phyloP scores from a whole-genome alignment of 495 filamentous ascomycete species.

The Penicillium longicatenatum region DNA sequence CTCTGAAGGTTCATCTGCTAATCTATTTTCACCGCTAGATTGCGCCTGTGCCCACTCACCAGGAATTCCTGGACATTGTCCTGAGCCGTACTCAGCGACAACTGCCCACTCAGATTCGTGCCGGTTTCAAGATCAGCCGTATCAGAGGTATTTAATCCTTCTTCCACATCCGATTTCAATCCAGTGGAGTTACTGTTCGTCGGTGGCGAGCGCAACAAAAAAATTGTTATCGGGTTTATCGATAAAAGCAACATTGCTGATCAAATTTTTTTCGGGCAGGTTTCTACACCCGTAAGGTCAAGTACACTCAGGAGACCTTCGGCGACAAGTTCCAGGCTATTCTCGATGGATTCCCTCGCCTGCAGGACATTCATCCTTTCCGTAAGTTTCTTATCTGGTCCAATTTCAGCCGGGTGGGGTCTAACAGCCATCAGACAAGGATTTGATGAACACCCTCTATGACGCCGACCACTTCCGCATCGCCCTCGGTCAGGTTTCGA shows the following conservation, averaged over 20 bases:
- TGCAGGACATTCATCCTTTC: conserved; percentile 96
- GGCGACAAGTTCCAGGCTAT: conserved; percentile 88
- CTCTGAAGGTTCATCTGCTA: conserved; percentile 11
- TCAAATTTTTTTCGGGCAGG: conserved; percentile 47
- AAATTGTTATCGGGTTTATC: conserved; percentile 28
- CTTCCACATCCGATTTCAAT: not conserved
- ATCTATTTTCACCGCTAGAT: conserved; percentile 56
- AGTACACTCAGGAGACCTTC: conserved; percentile 98
- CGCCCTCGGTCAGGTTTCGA: conserved; percentile 91
- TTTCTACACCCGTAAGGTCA: conserved; percentile 98
- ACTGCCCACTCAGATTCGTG: conserved; percentile 91
- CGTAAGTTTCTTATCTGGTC: conserved; percentile 57
- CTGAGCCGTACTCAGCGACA: conserved; percentile 92
- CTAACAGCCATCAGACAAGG: conserved; percentile 60
- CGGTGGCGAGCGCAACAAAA: conserved; percentile 13
- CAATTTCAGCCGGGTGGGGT: conserved; percentile 7
- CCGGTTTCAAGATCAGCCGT: conserved; percentile 95
- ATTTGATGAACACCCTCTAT: conserved; percentile 81
- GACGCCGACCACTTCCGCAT: conserved; percentile 98
- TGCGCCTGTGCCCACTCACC: conserved; percentile 85
- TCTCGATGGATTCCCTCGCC: conserved; percentile 88
- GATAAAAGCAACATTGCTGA: conserved; percentile 31
- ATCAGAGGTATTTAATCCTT: conserved; percentile 64
- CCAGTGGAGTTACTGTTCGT: not conserved
- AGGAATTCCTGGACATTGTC: conserved; percentile 97